These are phyloP conservation scores for Fomitopsis serialis DNA, from an alignment of 768 basidiomycete genomes.

Conservation along the genomic window DNA sequence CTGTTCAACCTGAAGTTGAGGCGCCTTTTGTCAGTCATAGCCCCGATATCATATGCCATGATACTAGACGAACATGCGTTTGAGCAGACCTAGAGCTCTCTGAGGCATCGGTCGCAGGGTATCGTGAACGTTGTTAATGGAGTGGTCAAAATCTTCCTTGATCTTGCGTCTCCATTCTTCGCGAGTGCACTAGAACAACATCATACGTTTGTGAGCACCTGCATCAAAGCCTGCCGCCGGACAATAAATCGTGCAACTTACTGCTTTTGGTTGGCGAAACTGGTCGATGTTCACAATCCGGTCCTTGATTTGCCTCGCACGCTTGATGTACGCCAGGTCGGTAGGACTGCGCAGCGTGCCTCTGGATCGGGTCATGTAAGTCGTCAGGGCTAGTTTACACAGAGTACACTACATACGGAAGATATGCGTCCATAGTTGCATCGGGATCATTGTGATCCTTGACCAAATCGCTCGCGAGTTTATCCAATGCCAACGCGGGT, in stretches of 20 bases:
- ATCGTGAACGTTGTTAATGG: background rate
- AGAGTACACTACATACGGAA: background rate
- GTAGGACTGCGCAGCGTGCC: constrained; percentile 29
- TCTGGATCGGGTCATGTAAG: constrained; percentile 11
- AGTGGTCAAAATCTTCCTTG: background rate
- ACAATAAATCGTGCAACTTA: background rate
- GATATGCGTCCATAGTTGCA: background rate
- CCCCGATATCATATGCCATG: too few species aligned
- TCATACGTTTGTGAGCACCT: too few species aligned
- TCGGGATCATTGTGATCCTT: constrained; percentile 7
- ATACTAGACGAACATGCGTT: background rate
- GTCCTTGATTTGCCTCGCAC: constrained; percentile 14
- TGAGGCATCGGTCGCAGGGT: background rate
- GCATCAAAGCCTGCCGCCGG: too few species aligned
- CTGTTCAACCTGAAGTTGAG: constrained; percentile 11
- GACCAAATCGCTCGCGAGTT: constrained; percentile 36
- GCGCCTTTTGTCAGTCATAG: too few species aligned
- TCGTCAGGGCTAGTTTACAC: background rate
- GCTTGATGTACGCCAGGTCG: constrained; percentile 19
- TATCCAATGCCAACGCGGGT: constrained; percentile 36
- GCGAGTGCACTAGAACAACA: too few species aligned
- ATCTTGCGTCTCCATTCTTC: background rate
- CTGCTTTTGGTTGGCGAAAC: background rate
- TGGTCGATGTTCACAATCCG: background rate
- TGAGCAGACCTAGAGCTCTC: too few species aligned